Percentiles rank a stretch among this genome's conserved stretches.
These are phyloP conservation scores for Chlamydomonas eustigma DNA, from an alignment of 139 green algal species.

Conservation along the genomic window DNA sequence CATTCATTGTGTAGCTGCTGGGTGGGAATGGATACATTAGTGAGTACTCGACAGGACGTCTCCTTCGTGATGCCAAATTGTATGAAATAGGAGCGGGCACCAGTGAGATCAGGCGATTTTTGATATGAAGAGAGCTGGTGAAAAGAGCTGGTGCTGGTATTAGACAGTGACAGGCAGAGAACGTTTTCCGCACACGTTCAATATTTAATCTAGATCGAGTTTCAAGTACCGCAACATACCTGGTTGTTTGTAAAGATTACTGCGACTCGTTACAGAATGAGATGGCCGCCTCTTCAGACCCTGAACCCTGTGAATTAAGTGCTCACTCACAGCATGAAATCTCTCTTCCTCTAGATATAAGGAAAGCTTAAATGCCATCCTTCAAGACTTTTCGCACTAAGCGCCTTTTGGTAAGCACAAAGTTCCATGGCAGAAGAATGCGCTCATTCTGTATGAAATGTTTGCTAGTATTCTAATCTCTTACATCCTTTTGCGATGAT, in stretches of 20 bases:
- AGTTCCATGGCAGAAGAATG: background rate
- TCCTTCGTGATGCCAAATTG: slow-evolving; percentile 92
- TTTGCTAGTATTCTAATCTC: too few species aligned
- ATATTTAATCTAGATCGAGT: too few species aligned
- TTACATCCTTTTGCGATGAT: background rate
- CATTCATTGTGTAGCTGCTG: slow-evolving; percentile 76
- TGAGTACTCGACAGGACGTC: slow-evolving; percentile 83
- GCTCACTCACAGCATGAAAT: too few species aligned
- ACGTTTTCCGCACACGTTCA: too few species aligned
- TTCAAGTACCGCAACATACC: too few species aligned
- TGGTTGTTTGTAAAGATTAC: too few species aligned
- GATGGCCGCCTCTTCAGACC: too few species aligned
- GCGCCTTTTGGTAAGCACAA: background rate
- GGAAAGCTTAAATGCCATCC: slow-evolving; percentile 2
- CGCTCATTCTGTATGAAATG: background rate
- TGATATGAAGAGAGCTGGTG: slow-evolving; percentile 87
- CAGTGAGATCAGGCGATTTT: slow-evolving; percentile 75
- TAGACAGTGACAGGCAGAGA: slow-evolving; percentile 1
- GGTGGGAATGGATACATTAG: slow-evolving; percentile 94
- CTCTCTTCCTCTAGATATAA: background rate
- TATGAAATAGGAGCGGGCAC: slow-evolving; percentile 93
- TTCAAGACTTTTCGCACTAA: background rate
- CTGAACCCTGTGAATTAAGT: too few species aligned
- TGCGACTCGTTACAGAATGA: too few species aligned
- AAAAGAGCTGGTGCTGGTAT: slow-evolving; percentile 38